Evolutionary conservation across 495 filamentous ascomycete species (phyloP), one percentile per base, ranked within the genome.

Genomic region (Hypoxylon fragiforme): DNA sequence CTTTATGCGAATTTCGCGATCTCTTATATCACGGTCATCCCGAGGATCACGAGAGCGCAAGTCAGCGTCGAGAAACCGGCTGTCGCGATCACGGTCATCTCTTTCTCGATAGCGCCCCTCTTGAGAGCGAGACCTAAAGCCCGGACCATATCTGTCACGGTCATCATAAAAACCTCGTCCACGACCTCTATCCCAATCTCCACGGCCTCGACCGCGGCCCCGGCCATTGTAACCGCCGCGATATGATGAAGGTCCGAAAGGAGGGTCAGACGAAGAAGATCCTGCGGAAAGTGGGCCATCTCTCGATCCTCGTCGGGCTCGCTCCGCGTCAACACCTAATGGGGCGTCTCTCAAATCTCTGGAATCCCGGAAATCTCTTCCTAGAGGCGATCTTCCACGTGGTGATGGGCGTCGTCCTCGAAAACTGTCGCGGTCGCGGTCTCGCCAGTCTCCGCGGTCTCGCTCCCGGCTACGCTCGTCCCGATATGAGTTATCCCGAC

Each of bases 141-240:
- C 20, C 18, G 76, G 73, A 40, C 84, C 80, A 36, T 75, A 75
- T 44, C 74, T 70, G 36, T 77, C 70, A 14, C 85, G 80, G 37
- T 90, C 88, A 50, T 89, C 85, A 6, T 82, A 73, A 60, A 80
- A 85, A 0, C 81, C 80, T 49, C 87, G 77, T 5, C 83, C 82
- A 50, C 77, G 77, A 31, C 83, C 81, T 54, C 78, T 75, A 37
- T 86, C 85, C 81, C 82, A 87, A 40, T 88, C 85, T 3, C 81
- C 83, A 11, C 89, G 85, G 26, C 84, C 81, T 22, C 72, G 55
- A 13, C 64, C 63, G 18, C 68, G 69, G 11, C 75, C 71, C 13
- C 72, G 68, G 19, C 35, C 30, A 45, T 82, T 81, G 5, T 81
- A 81, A 12, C 81, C 77, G 21, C 85, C 80, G 47, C 76, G 74